Percentiles rank a stretch among this genome's conserved stretches.
Conservation (phyloP, 192 early-diverging fungal genomes). For the Geranomyces variabilis region DNA sequence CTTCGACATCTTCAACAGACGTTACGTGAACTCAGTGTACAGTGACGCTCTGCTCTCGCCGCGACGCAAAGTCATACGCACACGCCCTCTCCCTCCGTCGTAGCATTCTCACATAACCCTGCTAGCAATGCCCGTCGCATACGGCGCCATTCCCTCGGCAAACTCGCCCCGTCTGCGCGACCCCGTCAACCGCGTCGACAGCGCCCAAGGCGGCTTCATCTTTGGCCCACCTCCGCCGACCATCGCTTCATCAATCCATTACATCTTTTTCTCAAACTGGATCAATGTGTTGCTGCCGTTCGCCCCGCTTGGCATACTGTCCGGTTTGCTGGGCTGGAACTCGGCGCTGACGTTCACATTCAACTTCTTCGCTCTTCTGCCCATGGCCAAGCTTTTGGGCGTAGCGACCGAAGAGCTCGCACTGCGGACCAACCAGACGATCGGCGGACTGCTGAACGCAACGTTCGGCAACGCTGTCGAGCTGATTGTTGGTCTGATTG, state of each 20-base stretch:
- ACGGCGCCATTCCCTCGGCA: conserved; percentile 29
- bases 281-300: conserved; percentile 73
- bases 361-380: conserved; percentile 88
- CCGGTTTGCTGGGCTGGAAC: conserved; percentile 66
- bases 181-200: conserved; percentile 20
- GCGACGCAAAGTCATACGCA: too few relatives aligned
- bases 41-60: too few relatives aligned
- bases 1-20: too few relatives aligned
- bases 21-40: too few relatives aligned
- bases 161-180: conserved; percentile 13
- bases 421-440: conserved; percentile 38
- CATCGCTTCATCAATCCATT: conserved; percentile 10
- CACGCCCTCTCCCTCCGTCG: too few relatives aligned
- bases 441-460: conserved; percentile 84
- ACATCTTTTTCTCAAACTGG: conserved; percentile 32
- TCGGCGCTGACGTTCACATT: conserved; percentile 71
- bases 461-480: conserved; percentile 85
- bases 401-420: conserved; percentile 81
- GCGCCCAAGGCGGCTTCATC: conserved; percentile 17
- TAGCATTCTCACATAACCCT: too few relatives aligned
- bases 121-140: conserved; percentile 29
- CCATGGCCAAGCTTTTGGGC: conserved; percentile 85
- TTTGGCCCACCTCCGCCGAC: conserved; percentile 26
- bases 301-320: conserved; percentile 77
- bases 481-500: conserved; percentile 71